phyloP scores from a whole-genome alignment of 345 rosid genomes.

The Geranium rotundifolium region DNA sequence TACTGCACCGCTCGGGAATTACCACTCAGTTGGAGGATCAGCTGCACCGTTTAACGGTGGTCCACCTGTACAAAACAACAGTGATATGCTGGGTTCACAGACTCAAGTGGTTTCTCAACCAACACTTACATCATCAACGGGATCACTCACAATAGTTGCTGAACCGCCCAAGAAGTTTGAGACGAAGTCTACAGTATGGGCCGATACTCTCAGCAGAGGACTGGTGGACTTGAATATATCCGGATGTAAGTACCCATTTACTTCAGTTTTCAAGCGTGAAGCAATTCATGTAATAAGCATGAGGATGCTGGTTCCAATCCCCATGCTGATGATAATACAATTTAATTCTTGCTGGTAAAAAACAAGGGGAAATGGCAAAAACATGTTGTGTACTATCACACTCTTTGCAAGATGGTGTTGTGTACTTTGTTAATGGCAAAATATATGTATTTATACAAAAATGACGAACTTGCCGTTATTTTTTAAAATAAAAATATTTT shows the following conservation, averaged over 20 bases:
- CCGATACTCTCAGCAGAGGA: constrained; percentile 88
- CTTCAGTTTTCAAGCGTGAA: background rate
- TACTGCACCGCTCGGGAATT: constrained; percentile 26
- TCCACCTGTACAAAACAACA: constrained; percentile 18
- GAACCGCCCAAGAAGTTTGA: constrained; percentile 71
- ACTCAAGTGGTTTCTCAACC: constrained; percentile 33
- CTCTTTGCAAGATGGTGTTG: too few relatives aligned
- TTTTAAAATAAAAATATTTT: too few relatives aligned
- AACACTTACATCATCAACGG: constrained; percentile 40
- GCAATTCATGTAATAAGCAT: too few relatives aligned
- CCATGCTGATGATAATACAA: too few relatives aligned
- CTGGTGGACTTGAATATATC: constrained; percentile 89
- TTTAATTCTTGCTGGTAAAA: too few relatives aligned
- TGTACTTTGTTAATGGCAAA: too few relatives aligned
- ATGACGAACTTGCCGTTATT: too few relatives aligned
- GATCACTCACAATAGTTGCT: constrained; percentile 52
- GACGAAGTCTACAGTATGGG: constrained; percentile 88
- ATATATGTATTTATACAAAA: too few relatives aligned
- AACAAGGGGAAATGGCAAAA: too few relatives aligned
- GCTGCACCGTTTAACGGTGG: constrained; percentile 15
- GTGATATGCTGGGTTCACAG: constrained; percentile 19
- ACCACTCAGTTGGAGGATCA: constrained; percentile 1
- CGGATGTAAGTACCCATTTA: constrained; percentile 55
- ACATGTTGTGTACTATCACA: too few relatives aligned
- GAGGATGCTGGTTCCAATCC: too few relatives aligned